Evolutionary conservation across 805 yeast species (phyloP).

Genomic region (Brettanomyces anomalus): DNA sequence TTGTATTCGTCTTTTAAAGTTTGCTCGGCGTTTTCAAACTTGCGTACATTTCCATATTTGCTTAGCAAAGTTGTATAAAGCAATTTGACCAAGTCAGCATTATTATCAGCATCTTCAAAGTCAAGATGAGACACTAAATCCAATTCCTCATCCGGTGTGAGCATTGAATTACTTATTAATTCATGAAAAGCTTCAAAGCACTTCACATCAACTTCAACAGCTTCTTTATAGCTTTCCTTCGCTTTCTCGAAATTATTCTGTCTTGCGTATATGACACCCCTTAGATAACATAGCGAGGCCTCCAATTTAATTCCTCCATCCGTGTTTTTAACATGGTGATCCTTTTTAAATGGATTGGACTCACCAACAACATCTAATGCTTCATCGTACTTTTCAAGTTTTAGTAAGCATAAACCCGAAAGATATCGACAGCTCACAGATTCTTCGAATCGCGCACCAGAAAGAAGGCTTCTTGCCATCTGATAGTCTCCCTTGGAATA

Average conservation of each 20-base stretch:
- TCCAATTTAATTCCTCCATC: conserved; percentile 86
- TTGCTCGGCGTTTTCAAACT: conserved; percentile 56
- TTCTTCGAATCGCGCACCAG: conserved; percentile 44
- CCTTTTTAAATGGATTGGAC: conserved; percentile 54
- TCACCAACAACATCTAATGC: conserved; percentile 85
- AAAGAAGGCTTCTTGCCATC: conserved; percentile 66
- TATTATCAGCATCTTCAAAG: conserved; percentile 68
- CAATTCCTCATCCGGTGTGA: conserved; percentile 86
- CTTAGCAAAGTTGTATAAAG: conserved; percentile 70
- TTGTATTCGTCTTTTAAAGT: conserved; percentile 64
- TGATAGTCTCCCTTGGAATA: conserved; percentile 67
- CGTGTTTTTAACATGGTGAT: conserved; percentile 30
- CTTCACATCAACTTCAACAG: conserved; percentile 77
- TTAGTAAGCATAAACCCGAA: conserved; percentile 64
- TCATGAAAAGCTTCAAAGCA: conserved; percentile 91
- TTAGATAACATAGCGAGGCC: conserved; percentile 74
- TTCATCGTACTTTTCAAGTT: conserved; percentile 74
- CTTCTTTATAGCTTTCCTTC: conserved; percentile 78
- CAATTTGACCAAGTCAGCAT: conserved; percentile 69
- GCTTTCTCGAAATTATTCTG: conserved; percentile 82
- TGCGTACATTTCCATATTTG: conserved; percentile 54
- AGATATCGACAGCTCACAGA: conserved; percentile 75
- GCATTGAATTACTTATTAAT: conserved; percentile 57
- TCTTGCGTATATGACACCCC: conserved; percentile 77
- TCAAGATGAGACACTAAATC: conserved; percentile 55